These are phyloP conservation scores for Erythrophleum ivorense DNA, from an alignment of 331 rosid genomes.

Conservation along the genomic window DNA sequence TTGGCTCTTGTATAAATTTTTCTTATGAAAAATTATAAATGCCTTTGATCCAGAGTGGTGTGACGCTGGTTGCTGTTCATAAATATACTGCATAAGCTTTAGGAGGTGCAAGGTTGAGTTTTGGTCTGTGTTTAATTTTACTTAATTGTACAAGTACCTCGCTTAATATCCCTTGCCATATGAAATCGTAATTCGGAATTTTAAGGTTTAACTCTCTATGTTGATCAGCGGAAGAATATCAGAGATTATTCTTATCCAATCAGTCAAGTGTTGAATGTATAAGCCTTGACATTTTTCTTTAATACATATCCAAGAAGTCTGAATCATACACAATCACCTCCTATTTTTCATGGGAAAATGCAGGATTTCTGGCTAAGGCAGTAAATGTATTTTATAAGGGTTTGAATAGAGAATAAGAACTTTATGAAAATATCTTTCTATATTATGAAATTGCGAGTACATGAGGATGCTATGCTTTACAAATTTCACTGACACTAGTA, in stretches of 20 bases:
- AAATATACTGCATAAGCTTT: not conserved
- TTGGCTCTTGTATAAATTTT: not conserved
- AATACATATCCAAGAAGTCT: no score
- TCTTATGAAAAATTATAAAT: not conserved
- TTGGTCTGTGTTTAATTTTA: not conserved
- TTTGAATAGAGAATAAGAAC: conserved; percentile 25
- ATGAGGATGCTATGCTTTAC: conserved; percentile 38
- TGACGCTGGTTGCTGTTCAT: not conserved
- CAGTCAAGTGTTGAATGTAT: not conserved
- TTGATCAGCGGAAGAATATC: not conserved
- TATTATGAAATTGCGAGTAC: conserved; percentile 50
- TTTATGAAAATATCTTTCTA: conserved; percentile 33
- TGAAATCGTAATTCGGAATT: not conserved
- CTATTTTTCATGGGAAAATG: not conserved
- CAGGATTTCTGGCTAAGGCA: not conserved
- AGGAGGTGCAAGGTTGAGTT: not conserved
- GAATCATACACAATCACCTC: not conserved
- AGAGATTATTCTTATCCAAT: not conserved
- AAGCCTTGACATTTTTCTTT: no score
- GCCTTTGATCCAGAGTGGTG: not conserved
- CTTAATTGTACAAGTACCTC: not conserved
- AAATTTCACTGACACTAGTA: conserved; percentile 42
- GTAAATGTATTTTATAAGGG: not conserved
- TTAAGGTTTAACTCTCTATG: not conserved
- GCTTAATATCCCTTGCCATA: not conserved